Conservation (phyloP, 345 rosid species). For the Kernera saxatilis region DNA sequence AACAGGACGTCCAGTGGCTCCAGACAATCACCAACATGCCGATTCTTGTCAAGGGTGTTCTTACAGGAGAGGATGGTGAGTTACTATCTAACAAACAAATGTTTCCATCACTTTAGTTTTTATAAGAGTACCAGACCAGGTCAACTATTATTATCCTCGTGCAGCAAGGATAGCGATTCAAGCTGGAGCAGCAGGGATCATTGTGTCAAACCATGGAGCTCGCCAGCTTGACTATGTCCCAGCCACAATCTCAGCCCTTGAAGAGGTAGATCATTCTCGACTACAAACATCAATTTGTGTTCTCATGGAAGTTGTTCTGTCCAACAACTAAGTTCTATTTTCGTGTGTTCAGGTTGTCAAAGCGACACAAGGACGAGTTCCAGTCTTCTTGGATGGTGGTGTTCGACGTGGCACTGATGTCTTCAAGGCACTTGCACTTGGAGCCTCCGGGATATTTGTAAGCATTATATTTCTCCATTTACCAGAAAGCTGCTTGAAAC, state of each 20-base stretch:
- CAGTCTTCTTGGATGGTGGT: slow-evolving; percentile 83
- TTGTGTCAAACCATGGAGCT: slow-evolving; percentile 85
- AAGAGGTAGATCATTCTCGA: slow-evolving; percentile 47
- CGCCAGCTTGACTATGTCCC: slow-evolving; percentile 83
- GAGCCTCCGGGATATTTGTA: slow-evolving; percentile 86
- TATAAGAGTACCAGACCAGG: not conserved
- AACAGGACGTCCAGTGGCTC: slow-evolving; percentile 74
- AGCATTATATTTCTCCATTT: slow-evolving; percentile 18
- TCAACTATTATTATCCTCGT: not conserved
- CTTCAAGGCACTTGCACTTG: slow-evolving; percentile 82
- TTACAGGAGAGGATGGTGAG: slow-evolving; percentile 74
- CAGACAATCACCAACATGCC: slow-evolving; percentile 74
- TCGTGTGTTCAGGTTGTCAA: slow-evolving; percentile 51
- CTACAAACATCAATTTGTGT: not conserved
- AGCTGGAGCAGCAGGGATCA: slow-evolving; percentile 77
- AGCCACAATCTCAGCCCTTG: slow-evolving; percentile 69
- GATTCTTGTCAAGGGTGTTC: slow-evolving; percentile 75
- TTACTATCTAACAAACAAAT: not conserved
- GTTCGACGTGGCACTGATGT: slow-evolving; percentile 89
- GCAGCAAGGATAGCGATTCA: slow-evolving; percentile 64
- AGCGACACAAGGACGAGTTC: slow-evolving; percentile 72
- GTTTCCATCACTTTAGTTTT: not conserved
- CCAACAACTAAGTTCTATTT: not conserved
- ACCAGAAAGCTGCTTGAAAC: not conserved
- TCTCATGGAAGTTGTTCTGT: not conserved